These are phyloP conservation scores for Alternaria gansuensis DNA, from an alignment of 2,329 filamentous ascomycete genomes.

Conservation along the genomic window DNA sequence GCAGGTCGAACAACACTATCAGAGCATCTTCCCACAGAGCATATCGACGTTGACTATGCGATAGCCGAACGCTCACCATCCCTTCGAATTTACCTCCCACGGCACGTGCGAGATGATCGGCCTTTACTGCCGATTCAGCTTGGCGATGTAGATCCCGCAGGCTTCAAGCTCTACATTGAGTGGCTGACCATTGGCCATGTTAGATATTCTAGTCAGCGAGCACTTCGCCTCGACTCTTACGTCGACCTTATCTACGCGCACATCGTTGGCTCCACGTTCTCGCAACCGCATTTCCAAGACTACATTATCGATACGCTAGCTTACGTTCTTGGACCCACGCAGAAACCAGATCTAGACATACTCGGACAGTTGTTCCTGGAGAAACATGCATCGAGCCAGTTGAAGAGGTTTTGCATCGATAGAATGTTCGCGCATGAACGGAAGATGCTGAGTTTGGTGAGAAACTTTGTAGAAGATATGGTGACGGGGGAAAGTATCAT, in stretches of 20 bases:
- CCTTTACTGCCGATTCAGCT: conserved; percentile 11
- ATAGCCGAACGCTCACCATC: conserved; percentile 20
- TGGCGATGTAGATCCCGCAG: conserved; percentile 18
- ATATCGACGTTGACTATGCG: conserved; percentile 7
- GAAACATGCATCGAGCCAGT: background rate
- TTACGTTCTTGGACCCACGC: conserved; percentile 7
- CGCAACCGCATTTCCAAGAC: conserved; percentile 25
- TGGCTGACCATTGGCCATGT: conserved; percentile 18
- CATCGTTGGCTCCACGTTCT: conserved; percentile 23
- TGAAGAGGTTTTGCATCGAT: conserved; percentile 18
- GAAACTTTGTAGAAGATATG: conserved; percentile 5
- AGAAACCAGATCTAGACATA: conserved; percentile 18
- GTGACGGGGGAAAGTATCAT: background rate
- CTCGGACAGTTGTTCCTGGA: conserved; percentile 21
- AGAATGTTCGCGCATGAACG: conserved; percentile 24
- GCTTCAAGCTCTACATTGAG: conserved; percentile 26
- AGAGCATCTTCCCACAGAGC: conserved; percentile 17
- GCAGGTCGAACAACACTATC: conserved; percentile 20
- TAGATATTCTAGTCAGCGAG: background rate
- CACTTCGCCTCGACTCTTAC: conserved; percentile 15
- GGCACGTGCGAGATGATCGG: background rate
- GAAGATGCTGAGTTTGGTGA: conserved; percentile 22
- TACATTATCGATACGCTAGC: conserved; percentile 22
- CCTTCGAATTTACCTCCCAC: conserved; percentile 16
- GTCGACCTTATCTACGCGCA: conserved; percentile 32